Evolutionary conservation across 257 asterid species (phyloP).

Genomic region (Solanum virginianum): DNA sequence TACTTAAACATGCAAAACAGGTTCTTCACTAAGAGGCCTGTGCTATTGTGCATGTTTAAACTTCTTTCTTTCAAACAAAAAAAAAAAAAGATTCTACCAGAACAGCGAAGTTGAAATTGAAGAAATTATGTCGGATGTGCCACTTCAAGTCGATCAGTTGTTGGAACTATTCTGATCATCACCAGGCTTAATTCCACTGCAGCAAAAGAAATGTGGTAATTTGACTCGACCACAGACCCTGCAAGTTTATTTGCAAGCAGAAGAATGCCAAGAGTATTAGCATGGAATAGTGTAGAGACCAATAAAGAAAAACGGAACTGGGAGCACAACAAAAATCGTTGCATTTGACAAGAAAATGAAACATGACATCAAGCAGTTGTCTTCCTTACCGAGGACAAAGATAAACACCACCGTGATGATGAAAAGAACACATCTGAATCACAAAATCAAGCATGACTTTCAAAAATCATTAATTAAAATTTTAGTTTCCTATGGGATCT

Average conservation of each 20-base stretch:
- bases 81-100: not conserved
- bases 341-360: not conserved
- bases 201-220: slow-evolving; percentile 85
- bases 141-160: not conserved
- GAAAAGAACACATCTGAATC: not conserved
- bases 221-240: slow-evolving; percentile 94
- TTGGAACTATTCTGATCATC: not conserved
- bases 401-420: not conserved
- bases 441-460: not conserved
- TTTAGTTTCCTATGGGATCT: not conserved
- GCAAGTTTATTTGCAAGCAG: slow-evolving; percentile 7
- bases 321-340: not conserved
- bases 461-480: not conserved
- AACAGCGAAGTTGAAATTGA: not conserved
- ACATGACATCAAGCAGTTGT: not conserved
- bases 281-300: not conserved
- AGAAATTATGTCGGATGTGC: not conserved
- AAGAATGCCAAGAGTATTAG: not conserved
- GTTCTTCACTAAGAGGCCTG: not conserved
- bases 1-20: not conserved
- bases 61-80: not conserved
- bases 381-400: not conserved
- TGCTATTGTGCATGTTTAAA: not conserved
- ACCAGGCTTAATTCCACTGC: slow-evolving; percentile 70
- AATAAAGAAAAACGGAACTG: not conserved